Percentiles rank a stretch among this genome's conserved stretches.
Evolutionary conservation across 371 early-diverging fungal species (phyloP).

Genomic region (Actinomortierella ambigua): DNA sequence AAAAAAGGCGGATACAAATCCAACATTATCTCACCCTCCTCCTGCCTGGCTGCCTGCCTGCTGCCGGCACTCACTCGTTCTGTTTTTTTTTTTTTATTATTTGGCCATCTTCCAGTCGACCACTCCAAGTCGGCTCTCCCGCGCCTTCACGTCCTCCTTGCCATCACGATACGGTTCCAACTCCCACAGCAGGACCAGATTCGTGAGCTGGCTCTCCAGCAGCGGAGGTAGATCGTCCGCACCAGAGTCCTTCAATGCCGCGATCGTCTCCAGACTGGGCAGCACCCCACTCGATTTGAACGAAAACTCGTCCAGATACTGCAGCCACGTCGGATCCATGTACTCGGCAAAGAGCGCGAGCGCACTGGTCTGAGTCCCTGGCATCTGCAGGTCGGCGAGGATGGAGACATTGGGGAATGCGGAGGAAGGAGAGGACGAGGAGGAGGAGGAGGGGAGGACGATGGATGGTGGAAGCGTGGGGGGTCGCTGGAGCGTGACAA

Average conservation of each 20-base stretch:
- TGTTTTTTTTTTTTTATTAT: too few relatives aligned
- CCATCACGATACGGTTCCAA: conserved; percentile 38
- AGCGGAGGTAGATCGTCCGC: conserved; percentile 35
- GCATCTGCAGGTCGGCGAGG: conserved; percentile 3
- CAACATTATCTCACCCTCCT: too few relatives aligned
- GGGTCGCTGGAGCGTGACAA: too few relatives aligned
- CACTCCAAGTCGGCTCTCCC: conserved; percentile 19
- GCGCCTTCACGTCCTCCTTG: conserved; percentile 15
- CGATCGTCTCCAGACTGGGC: conserved; percentile 28
- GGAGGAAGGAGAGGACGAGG: too few relatives aligned
- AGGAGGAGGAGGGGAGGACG: too few relatives aligned
- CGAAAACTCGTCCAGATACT: conserved; percentile 28
- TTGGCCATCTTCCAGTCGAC: conserved; percentile 38
- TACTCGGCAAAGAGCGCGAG: conserved; percentile 14
- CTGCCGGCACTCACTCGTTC: too few relatives aligned
- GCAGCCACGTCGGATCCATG: conserved; percentile 22
- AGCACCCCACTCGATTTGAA: conserved; percentile 27
- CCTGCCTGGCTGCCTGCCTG: too few relatives aligned
- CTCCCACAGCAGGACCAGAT: conserved; percentile 34
- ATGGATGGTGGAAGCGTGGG: too few relatives aligned
- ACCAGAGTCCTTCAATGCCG: conserved; percentile 28
- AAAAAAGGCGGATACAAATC: too few relatives aligned
- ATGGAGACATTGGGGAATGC: too few relatives aligned
- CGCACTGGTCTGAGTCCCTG: conserved; percentile 27
- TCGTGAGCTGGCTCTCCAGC: conserved; percentile 37